These are phyloP conservation scores for Pugionium dolabratum DNA, from an alignment of 345 rosid genomes.

Conservation along the genomic window DNA sequence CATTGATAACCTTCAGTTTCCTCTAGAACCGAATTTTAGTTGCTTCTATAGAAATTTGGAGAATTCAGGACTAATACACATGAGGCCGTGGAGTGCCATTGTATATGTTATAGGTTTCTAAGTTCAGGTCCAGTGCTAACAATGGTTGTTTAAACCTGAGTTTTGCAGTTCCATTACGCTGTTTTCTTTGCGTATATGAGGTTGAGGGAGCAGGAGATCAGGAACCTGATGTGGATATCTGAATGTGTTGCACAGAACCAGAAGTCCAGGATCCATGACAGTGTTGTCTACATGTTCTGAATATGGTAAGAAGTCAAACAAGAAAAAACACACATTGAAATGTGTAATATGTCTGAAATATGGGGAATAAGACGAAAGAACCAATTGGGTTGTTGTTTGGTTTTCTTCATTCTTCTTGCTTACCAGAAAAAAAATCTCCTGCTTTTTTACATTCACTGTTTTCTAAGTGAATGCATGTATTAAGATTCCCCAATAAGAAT, in stretches of 20 bases:
- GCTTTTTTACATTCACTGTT: slow-evolving; percentile 12
- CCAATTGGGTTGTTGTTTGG: slow-evolving; percentile 11
- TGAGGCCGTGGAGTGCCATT: too few species aligned
- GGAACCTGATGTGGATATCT: slow-evolving; percentile 98
- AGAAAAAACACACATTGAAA: neutral
- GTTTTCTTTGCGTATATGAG: slow-evolving; percentile 98
- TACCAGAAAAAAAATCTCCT: slow-evolving; percentile 12
- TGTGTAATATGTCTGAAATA: slow-evolving; percentile 11
- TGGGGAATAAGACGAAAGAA: slow-evolving; percentile 31
- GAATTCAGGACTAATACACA: neutral
- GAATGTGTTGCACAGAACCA: slow-evolving; percentile 99
- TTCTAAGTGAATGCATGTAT: slow-evolving; percentile 27
- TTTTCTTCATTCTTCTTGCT: slow-evolving; percentile 12
- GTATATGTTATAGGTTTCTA: too few species aligned
- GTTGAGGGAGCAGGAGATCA: slow-evolving; percentile 96
- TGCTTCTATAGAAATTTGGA: neutral
- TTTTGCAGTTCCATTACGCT: slow-evolving; percentile 79
- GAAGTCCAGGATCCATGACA: slow-evolving; percentile 97
- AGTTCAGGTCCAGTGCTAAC: neutral
- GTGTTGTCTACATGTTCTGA: slow-evolving; percentile 90
- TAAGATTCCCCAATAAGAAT: slow-evolving; percentile 5
- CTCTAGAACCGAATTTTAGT: too few species aligned
- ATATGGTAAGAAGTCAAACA: slow-evolving; percentile 7
- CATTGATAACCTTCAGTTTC: too few species aligned
- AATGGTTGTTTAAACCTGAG: slow-evolving; percentile 15